Conservation (phyloP, 106 monocot species). For the Iris macrosiphon region DNA sequence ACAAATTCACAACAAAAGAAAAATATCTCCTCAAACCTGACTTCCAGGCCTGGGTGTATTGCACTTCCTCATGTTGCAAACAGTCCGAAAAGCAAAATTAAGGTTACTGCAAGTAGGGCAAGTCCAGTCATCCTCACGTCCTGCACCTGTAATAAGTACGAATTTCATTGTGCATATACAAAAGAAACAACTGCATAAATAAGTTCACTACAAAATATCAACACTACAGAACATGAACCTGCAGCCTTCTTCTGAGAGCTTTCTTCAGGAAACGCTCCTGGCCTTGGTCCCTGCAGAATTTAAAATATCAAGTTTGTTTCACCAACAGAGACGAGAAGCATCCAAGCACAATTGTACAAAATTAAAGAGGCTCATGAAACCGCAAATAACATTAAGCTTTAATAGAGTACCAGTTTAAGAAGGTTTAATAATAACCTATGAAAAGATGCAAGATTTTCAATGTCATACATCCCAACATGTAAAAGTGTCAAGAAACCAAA, state of each 20-base stretch:
- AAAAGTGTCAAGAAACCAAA: neutral
- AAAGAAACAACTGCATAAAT: neutral
- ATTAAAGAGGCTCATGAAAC: no score
- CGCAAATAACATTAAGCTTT: no score
- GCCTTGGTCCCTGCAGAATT: slow-evolving; percentile 43
- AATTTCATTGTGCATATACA: neutral
- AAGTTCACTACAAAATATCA: neutral
- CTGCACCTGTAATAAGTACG: slow-evolving; percentile 18
- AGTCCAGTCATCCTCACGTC: slow-evolving; percentile 82
- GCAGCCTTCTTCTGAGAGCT: slow-evolving; percentile 59
- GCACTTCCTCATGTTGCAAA: slow-evolving; percentile 98
- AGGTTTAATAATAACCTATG: no score
- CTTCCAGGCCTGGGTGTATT: slow-evolving; percentile 79
- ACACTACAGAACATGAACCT: slow-evolving; percentile 28
- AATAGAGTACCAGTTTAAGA: no score
- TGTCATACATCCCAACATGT: neutral
- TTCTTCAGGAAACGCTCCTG: slow-evolving; percentile 57
- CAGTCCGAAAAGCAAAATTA: slow-evolving; percentile 77
- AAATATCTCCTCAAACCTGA: no score
- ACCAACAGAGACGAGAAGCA: neutral
- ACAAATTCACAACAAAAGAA: no score
- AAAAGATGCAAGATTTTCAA: no score
- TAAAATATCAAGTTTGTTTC: neutral
- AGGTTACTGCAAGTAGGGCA: slow-evolving; percentile 84
- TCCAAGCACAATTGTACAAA: no score